Conservation (phyloP, 2,329 filamentous ascomycete genomes). For the Magnaporthales sp. region DNA sequence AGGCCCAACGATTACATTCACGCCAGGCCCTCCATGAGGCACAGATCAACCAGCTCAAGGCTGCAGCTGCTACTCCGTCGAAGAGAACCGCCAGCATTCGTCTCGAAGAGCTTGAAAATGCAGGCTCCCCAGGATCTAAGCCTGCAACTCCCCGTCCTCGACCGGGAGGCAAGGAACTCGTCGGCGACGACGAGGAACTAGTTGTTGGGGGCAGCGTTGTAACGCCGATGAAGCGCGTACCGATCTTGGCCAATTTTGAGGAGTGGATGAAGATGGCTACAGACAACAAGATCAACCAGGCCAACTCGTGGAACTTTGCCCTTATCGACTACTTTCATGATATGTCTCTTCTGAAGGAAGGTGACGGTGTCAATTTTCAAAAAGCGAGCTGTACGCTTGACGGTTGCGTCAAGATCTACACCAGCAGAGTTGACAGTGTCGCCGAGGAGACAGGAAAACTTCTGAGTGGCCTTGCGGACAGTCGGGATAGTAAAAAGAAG, state of each 20-base stretch:
- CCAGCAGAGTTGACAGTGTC: constrained; percentile 94
- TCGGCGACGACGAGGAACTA: constrained; percentile 43
- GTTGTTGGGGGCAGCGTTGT: constrained; percentile 67
- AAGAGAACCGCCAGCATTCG: constrained; percentile 54
- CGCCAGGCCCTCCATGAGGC: constrained; percentile 82
- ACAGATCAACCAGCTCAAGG: constrained; percentile 87
- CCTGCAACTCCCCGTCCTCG: constrained; percentile 43
- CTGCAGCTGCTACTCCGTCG: constrained; percentile 61
- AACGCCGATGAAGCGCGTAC: constrained; percentile 93
- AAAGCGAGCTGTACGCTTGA: constrained; percentile 96
- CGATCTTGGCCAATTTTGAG: constrained; percentile 94
- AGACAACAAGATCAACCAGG: constrained; percentile 97
- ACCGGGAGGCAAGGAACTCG: constrained; percentile 23
- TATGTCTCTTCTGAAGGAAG: constrained; percentile 94
- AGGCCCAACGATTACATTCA: constrained; percentile 77
- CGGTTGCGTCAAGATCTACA: constrained; percentile 98
- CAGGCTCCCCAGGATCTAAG: constrained; percentile 41
- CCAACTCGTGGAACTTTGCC: constrained; percentile 99
- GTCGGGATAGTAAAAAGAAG: constrained; percentile 67
- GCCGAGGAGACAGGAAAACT: constrained; percentile 95
- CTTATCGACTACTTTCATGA: constrained; percentile 99
- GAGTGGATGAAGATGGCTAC: constrained; percentile 99
- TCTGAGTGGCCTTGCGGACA: constrained; percentile 86
- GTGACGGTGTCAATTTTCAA: constrained; percentile 96
- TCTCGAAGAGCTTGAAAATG: constrained; percentile 49